Percentiles rank a stretch among this genome's conserved stretches.
Conservation (phyloP, 495 filamentous ascomycete species). For the Xylaria palmicola region DNA sequence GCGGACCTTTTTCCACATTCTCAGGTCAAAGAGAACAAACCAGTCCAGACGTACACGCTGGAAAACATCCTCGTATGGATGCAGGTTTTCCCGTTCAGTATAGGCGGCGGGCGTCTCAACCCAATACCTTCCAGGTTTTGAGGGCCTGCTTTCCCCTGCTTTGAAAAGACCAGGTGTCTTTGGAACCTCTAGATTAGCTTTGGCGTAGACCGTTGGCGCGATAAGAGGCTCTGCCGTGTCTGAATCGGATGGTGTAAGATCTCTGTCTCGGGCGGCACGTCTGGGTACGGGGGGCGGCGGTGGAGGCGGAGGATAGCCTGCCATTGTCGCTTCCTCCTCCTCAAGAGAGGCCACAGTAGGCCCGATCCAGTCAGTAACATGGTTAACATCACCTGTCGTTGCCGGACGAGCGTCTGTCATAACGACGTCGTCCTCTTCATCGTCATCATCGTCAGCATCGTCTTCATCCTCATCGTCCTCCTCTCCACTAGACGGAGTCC, state of each 20-base stretch:
- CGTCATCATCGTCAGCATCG: conserved; percentile 46
- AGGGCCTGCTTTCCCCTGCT: conserved; percentile 30
- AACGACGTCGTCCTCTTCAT: conserved; percentile 52
- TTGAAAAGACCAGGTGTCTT: conserved; percentile 50
- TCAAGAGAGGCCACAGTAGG: conserved; percentile 39
- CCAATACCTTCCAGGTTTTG: conserved; percentile 75
- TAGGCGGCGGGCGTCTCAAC: conserved; percentile 72
- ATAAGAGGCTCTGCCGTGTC: conserved; percentile 58
- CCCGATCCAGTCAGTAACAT: conserved; percentile 41
- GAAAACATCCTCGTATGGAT: conserved; percentile 78
- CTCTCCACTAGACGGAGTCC: conserved; percentile 27
- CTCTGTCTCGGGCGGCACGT: conserved; percentile 45
- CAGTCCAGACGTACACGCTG: conserved; percentile 89
- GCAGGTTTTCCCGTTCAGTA: conserved; percentile 54
- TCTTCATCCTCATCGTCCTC: conserved; percentile 49
- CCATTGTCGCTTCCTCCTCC: conserved; percentile 68
- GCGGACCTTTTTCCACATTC: conserved; percentile 94
- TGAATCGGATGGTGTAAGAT: conserved; percentile 59
- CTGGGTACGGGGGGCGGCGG: conserved; percentile 37
- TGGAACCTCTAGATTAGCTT: conserved; percentile 56
- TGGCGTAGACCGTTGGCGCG: conserved; percentile 53
- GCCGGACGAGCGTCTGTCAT: conserved; percentile 49
- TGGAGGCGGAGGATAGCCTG: conserved; percentile 66
- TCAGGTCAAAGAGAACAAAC: conserved; percentile 92
- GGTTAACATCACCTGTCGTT: conserved; percentile 58